Percentiles rank a stretch among this genome's conserved stretches.
Conservation (phyloP, 768 basidiomycete genomes). For the Collybiopsis luxurians region DNA sequence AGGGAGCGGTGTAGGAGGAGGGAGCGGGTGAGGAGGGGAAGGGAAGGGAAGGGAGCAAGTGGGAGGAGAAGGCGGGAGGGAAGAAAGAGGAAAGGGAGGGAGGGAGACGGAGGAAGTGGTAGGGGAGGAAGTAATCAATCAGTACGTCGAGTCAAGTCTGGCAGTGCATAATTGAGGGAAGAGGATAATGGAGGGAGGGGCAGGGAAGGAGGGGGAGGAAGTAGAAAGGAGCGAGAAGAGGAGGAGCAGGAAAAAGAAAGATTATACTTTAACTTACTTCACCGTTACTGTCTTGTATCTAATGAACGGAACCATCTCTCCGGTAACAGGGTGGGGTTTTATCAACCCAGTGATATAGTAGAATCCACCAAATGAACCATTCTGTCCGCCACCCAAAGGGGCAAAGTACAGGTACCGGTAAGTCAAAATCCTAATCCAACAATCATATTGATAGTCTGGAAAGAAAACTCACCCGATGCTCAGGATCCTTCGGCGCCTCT, state of each 20-base stretch:
- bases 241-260: background rate
- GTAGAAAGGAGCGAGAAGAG: background rate
- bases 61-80: no score
- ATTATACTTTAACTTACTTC: slow-evolving; percentile 38
- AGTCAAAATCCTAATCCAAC: no score
- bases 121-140: no score
- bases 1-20: background rate
- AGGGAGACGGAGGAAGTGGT: no score
- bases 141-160: no score
- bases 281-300: slow-evolving; percentile 53
- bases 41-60: no score
- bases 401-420: no score
- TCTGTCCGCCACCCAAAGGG: no score
- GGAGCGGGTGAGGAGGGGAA: background rate
- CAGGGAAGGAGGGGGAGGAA: background rate
- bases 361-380: slow-evolving; percentile 46
- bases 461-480: slow-evolving; percentile 46
- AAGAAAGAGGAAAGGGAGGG: no score
- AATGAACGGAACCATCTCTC: slow-evolving; percentile 33
- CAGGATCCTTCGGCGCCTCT: slow-evolving; percentile 40
- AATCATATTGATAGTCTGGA: no score
- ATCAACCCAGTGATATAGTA: slow-evolving; percentile 51
- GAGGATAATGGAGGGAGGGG: background rate
- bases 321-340: slow-evolving; percentile 31
- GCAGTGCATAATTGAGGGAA: no score